phyloP scores from a whole-genome alignment of 2,329 filamentous ascomycete species.

The Sphaerulina vaccinii region DNA sequence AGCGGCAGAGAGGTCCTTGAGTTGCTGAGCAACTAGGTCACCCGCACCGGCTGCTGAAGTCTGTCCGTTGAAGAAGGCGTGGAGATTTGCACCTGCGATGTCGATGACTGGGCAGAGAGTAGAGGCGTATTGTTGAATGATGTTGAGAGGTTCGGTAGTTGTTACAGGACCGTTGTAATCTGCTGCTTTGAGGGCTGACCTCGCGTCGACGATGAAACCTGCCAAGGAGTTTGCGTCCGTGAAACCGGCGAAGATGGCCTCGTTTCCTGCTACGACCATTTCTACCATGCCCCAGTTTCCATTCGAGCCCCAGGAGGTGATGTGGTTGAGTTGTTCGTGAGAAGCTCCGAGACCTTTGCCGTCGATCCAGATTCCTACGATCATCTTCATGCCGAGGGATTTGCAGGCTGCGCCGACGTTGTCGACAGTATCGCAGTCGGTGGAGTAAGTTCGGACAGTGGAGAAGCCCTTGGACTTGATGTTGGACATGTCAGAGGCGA shows the following conservation, averaged over 20 bases:
- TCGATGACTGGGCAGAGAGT: slow-evolving; percentile 73
- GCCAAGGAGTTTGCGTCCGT: slow-evolving; percentile 64
- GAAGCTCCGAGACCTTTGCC: slow-evolving; percentile 58
- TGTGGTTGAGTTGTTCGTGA: slow-evolving; percentile 66
- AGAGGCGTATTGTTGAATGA: slow-evolving; percentile 64
- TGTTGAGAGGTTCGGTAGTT: slow-evolving; percentile 80
- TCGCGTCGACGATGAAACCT: slow-evolving; percentile 67
- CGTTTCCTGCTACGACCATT: slow-evolving; percentile 85
- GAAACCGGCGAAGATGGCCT: slow-evolving; percentile 76
- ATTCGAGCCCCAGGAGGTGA: slow-evolving; percentile 71
- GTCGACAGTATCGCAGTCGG: slow-evolving; percentile 80
- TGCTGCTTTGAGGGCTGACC: slow-evolving; percentile 56
- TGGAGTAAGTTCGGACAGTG: slow-evolving; percentile 79
- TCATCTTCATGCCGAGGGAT: slow-evolving; percentile 69
- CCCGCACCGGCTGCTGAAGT: slow-evolving; percentile 66
- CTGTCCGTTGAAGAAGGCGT: slow-evolving; percentile 86
- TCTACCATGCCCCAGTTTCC: slow-evolving; percentile 69
- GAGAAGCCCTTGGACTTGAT: slow-evolving; percentile 56
- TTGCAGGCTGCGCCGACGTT: slow-evolving; percentile 70
- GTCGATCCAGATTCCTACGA: slow-evolving; percentile 85
- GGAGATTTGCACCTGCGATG: slow-evolving; percentile 79
- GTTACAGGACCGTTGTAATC: slow-evolving; percentile 71
- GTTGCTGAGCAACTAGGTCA: slow-evolving; percentile 70
- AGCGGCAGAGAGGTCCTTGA: slow-evolving; percentile 66
- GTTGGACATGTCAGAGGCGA: slow-evolving; percentile 43